Conservation (phyloP, 495 filamentous ascomycete species). For the Usnea hakonensis region DNA sequence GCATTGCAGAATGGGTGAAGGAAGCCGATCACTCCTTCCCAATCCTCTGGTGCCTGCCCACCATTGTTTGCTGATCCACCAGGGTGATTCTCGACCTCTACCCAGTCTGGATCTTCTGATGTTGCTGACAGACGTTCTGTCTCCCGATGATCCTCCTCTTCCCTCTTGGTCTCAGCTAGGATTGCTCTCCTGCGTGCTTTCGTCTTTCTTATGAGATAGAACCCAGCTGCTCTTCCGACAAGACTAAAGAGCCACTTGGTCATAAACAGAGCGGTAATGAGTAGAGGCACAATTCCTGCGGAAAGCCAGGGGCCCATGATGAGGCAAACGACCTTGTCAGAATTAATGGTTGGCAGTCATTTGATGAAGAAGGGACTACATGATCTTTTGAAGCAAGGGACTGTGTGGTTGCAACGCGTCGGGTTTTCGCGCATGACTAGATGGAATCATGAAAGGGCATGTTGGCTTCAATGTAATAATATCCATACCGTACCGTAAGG, state of each 20-base stretch:
- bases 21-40: conserved; percentile 84
- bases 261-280: conserved; percentile 5
- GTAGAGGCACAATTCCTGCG: neutral
- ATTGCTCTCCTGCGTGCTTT: conserved; percentile 56
- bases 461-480: too few species aligned
- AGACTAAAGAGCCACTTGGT: conserved; percentile 28
- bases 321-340: neutral
- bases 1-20: conserved; percentile 92
- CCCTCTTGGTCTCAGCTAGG: conserved; percentile 48
- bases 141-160: conserved; percentile 47
- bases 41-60: conserved; percentile 47
- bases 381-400: too few species aligned
- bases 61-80: conserved; percentile 46
- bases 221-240: conserved; percentile 48
- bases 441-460: too few species aligned
- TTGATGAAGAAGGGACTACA: neutral
- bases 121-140: conserved; percentile 30
- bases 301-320: neutral
- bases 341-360: neutral
- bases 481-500: too few species aligned
- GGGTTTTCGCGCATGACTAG: too few species aligned
- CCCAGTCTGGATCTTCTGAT: conserved; percentile 61
- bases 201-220: conserved; percentile 59
- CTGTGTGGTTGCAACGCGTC: too few species aligned
- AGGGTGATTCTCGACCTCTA: conserved; percentile 57